These are phyloP conservation scores for Cyclospora cayetanensis DNA, from an alignment of 169 alveolate genomes.

Conservation along the genomic window DNA sequence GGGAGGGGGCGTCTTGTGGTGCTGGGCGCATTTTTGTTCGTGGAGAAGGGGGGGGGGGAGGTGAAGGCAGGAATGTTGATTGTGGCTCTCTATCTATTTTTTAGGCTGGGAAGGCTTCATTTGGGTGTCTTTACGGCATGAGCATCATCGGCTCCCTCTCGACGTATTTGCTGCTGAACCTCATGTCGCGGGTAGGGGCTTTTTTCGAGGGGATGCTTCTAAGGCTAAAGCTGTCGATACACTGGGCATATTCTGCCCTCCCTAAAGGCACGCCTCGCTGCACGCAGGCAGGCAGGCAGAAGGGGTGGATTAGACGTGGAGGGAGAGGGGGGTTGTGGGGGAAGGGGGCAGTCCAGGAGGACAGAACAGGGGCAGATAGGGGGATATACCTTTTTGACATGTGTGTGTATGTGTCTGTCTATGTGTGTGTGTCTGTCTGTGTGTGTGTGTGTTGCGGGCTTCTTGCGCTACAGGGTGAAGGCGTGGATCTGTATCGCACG, in stretches of 20 bases:
- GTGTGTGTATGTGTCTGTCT: no score
- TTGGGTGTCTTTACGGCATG: constrained; percentile 84
- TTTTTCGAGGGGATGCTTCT: no score
- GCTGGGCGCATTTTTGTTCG: not conserved
- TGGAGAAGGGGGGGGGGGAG: not conserved
- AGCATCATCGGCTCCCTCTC: constrained; percentile 81
- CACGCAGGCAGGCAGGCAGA: not conserved
- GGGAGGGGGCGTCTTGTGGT: not conserved
- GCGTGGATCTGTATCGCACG: constrained; percentile 83
- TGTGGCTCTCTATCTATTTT: not conserved
- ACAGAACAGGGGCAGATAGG: not conserved
- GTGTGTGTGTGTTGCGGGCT: no score
- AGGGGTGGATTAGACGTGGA: not conserved
- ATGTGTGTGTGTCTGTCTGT: no score
- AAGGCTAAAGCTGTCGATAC: not conserved
- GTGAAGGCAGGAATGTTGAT: not conserved
- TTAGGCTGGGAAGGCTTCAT: constrained; percentile 75
- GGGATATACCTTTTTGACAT: not conserved
- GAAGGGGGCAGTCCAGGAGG: not conserved
- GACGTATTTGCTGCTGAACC: constrained; percentile 80
- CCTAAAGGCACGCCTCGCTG: not conserved
- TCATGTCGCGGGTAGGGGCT: constrained; percentile 79
- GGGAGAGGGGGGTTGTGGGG: not conserved
- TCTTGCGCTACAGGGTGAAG: constrained; percentile 71
- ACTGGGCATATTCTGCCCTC: not conserved